Base-by-base conservation (phyloP, 2,329 filamentous ascomycete genomes). In the Talaromyces sp. region DNA sequence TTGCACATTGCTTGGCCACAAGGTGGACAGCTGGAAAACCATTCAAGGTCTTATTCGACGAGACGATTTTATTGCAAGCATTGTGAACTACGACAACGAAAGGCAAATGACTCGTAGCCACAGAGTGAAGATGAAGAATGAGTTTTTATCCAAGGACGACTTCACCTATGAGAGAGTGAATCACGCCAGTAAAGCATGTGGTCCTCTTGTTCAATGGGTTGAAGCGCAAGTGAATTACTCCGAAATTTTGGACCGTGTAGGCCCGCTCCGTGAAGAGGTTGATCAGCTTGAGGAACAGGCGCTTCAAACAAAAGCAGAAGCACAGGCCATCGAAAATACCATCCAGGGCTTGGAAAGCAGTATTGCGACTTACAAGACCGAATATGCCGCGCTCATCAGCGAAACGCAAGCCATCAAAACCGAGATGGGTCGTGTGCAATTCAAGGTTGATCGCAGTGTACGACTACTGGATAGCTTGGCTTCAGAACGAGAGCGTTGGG, bases 161-260 rank as follows among this genome's bases (percentile, higher is more conserved):
- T 99, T 98, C 77, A 97, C 93, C 0, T 96, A 93, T 69, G 95
- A 99, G 73, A 91, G 91, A 75, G 95, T 97, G 75, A 96, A 96
- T 77, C 91, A 92, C 69, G 95, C 95, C 64, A 96, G 91, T 79
- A 97, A 95, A 80, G 95, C 95, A 54, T 99, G 95, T 76, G 96
- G 95, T 70, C 96, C 95, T 30, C 84, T 99, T 14, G 94, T 99
- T 18, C 92, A 97, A 73, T 99, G 95, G 95, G 94, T 96, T 3
- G 85, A 91, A 74, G 96, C 95, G 23, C 95, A 99, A 78, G 95
- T 99, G 72, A 92, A 91, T 71, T 99, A 96, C 77, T 96, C 94
- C n/a, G 92, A 95, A 67, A 99, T 99, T 69, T 81, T 99, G 65
- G 93, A 98, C 73, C 88, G 92, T 42, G 92, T 99, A 63, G 96